Conservation (phyloP, 441 rosid genomes). For the Populus hybrid region DNA sequence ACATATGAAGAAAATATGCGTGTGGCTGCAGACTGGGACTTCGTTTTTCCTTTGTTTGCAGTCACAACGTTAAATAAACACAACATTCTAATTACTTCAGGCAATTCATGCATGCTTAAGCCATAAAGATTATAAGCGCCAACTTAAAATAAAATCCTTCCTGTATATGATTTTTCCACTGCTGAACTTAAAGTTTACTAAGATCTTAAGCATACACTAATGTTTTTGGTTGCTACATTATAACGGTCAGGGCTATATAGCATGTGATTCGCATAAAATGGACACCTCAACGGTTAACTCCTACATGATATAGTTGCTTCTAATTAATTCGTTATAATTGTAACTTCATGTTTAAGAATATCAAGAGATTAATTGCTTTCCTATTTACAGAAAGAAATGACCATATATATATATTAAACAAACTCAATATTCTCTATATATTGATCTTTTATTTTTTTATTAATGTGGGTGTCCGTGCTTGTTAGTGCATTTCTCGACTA, state of each 20-base stretch:
- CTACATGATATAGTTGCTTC: background rate
- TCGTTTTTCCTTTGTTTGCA: background rate
- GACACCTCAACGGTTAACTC: background rate
- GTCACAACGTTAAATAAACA: too few relatives aligned
- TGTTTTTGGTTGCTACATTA: background rate
- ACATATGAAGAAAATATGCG: too few relatives aligned
- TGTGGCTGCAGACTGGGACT: background rate
- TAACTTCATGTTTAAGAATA: constrained; percentile 14
- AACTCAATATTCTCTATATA: background rate
- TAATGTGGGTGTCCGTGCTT: too few relatives aligned
- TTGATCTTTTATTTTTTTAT: too few relatives aligned
- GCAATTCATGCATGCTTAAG: too few relatives aligned
- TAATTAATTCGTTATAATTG: background rate
- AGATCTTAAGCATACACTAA: background rate
- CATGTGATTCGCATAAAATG: background rate
- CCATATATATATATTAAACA: background rate
- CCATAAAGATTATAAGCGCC: too few relatives aligned
- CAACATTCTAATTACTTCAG: too few relatives aligned
- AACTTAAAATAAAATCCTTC: too few relatives aligned
- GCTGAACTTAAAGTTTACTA: background rate
- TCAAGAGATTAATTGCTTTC: constrained; percentile 2
- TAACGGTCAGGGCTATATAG: background rate
- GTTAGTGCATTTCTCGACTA: too few relatives aligned
- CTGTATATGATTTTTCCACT: too few relatives aligned
- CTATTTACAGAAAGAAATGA: background rate